Percentiles rank a stretch among this genome's conserved stretches.
These are phyloP conservation scores for Umbilicus rupestris DNA, from an alignment of 164 flowering plant genomes.

Conservation along the genomic window DNA sequence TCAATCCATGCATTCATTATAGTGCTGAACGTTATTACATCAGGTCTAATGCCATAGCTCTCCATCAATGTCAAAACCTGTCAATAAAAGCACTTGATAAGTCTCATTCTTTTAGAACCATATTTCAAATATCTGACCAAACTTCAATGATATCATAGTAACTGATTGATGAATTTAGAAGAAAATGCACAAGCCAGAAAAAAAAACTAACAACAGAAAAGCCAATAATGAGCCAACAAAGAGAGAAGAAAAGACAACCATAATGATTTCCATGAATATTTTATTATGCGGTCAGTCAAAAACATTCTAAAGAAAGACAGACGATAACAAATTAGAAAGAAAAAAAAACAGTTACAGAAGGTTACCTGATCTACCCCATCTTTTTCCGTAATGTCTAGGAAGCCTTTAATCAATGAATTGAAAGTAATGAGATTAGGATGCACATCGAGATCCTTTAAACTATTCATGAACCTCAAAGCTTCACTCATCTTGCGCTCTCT, in stretches of 20 bases:
- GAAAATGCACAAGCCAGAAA: too few relatives aligned
- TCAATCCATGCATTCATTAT: slow-evolving; percentile 67
- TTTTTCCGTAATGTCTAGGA: slow-evolving; percentile 44
- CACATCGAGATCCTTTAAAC: slow-evolving; percentile 52
- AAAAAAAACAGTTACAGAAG: neutral
- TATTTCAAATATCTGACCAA: neutral
- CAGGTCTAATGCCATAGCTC: slow-evolving; percentile 53
- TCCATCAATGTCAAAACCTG: slow-evolving; percentile 57
- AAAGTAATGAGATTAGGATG: slow-evolving; percentile 62
- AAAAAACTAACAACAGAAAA: neutral
- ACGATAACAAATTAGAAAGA: neutral
- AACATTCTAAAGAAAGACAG: neutral
- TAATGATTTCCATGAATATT: neutral
- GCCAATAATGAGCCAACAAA: neutral
- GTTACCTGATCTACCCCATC: slow-evolving; percentile 41
- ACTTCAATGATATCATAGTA: neutral
- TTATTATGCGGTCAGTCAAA: too few relatives aligned
- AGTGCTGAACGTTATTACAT: slow-evolving; percentile 67
- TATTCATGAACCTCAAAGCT: slow-evolving; percentile 29
- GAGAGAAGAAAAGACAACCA: neutral
- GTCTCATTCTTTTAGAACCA: neutral
- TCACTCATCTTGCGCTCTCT: slow-evolving; percentile 34
- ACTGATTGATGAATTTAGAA: too few relatives aligned
- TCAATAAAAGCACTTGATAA: neutral
- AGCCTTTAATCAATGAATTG: slow-evolving; percentile 74